These are phyloP conservation scores for Hygrophila difformis DNA, from an alignment of 257 asterid genomes.

Conservation along the genomic window DNA sequence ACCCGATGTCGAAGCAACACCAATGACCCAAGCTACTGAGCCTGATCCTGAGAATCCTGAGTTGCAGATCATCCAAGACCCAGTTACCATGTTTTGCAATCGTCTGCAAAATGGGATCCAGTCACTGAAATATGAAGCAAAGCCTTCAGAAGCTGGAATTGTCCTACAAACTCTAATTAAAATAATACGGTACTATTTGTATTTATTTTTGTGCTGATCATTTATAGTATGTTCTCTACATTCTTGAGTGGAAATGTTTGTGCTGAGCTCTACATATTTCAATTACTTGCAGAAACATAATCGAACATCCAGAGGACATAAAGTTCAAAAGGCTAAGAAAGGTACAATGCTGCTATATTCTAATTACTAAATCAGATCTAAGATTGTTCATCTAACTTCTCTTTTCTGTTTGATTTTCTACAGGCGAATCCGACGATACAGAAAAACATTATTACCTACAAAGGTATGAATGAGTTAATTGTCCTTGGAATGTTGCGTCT, in stretches of 20 bases:
- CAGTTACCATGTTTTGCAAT: constrained; percentile 49
- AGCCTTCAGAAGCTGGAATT: constrained; percentile 30
- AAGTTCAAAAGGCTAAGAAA: constrained; percentile 77
- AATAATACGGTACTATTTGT: constrained; percentile 40
- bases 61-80: constrained; percentile 72
- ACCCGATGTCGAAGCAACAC: constrained; percentile 21
- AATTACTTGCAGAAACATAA: constrained; percentile 59
- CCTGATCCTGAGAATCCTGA: constrained; percentile 61
- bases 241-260: not conserved
- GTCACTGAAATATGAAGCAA: constrained; percentile 51
- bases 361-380: not conserved
- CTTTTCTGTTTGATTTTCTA: constrained; percentile 18
- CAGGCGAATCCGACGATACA: constrained; percentile 78
- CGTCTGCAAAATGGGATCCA: constrained; percentile 64
- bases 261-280: constrained; percentile 4
- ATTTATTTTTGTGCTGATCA: not conserved
- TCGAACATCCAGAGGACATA: constrained; percentile 63
- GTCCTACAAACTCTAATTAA: constrained; percentile 49
- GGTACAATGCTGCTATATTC: constrained; percentile 23
- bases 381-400: not conserved
- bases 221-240: no score
- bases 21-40: constrained; percentile 18
- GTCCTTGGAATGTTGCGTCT: no score
- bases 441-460: constrained; percentile 43
- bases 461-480: constrained; percentile 39